Conservation (phyloP, 2,329 filamentous ascomycete genomes). For the Botrytis galanthina region DNA sequence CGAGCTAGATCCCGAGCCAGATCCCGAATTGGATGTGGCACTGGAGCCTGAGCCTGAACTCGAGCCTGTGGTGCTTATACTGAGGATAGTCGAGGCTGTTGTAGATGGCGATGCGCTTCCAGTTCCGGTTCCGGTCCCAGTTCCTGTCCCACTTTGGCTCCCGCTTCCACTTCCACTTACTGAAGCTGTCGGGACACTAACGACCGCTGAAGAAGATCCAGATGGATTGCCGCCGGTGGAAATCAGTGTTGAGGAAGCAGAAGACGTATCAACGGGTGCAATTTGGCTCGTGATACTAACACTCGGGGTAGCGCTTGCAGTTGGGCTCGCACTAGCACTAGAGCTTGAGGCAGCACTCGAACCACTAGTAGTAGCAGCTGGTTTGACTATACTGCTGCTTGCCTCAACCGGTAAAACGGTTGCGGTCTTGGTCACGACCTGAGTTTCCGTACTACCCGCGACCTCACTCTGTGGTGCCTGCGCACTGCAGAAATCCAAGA, state of each 20-base stretch:
- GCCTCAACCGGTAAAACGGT: constrained; percentile 3
- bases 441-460: constrained; percentile 19
- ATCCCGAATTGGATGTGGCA: not conserved
- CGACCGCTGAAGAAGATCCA: not conserved
- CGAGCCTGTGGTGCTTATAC: not conserved
- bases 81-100: not conserved
- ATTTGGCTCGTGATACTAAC: constrained; percentile 16
- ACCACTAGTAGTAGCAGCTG: not conserved
- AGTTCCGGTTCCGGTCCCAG: not conserved
- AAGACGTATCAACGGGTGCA: not conserved
- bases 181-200: not conserved
- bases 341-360: not conserved
- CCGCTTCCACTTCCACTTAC: no score
- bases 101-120: not conserved
- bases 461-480: constrained; percentile 23
- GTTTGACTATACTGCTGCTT: not conserved
- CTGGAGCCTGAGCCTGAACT: not conserved
- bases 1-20: not conserved
- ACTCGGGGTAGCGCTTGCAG: not conserved
- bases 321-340: not conserved
- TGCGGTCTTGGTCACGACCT: not conserved
- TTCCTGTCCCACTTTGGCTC: not conserved
- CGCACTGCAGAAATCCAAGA: constrained; percentile 32
- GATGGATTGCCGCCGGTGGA: not conserved
- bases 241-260: not conserved